Evolutionary conservation across 2,329 filamentous ascomycete species (phyloP), one percentile per base, ranked within the genome.

Genomic region (Hypoxylon sp.): DNA sequence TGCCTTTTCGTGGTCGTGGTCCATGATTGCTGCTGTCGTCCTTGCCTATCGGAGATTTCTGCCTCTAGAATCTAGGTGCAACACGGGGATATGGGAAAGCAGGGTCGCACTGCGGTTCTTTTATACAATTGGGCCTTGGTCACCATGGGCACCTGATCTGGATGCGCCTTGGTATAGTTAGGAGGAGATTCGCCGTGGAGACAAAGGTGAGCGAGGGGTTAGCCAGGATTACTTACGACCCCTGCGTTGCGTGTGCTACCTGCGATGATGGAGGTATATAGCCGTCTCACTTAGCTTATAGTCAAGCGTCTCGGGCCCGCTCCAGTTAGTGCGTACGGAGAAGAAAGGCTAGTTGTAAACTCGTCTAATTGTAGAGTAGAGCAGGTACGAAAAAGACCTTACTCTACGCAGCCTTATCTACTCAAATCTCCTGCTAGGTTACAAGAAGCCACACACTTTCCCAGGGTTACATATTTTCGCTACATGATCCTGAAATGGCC

Each of bases 1-100:
- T 30, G 55, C 68, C 56, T 75, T 76, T 41, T 74, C 73, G 52
- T 68, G 69, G 39, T 73, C 69, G 67, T 58, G 64, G 43, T 72
- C 68, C 74, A 75, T 75, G 59, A 32, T 62, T n/a, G 8, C 8
- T 51, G 48, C 19, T 20, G 28, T 24, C 48, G 17, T 46, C 52
- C 30, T 22, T 20, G 20, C n/a, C n/a, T 28, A 13, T 10, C 5
- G 44, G 37, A 7, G 32, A 10, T 10, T 47, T 7, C 34, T 47
- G 15, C n/a, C n/a, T n/a, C n/a, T n/a, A 26, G 7, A 15, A 11
- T 51, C 11, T 54, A 11, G n/a, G n/a, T n/a, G n/a, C n/a, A n/a
- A 26, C 28, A 57, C 3, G 34, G 15, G 41, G 24, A 37, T 2
- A n/a, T 49, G 47, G 7, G 1, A 6, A 20, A 6, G 10, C 6